Base-by-base conservation (phyloP, 352 stramenopile genomes). In the Pythium coloratum region DNA sequence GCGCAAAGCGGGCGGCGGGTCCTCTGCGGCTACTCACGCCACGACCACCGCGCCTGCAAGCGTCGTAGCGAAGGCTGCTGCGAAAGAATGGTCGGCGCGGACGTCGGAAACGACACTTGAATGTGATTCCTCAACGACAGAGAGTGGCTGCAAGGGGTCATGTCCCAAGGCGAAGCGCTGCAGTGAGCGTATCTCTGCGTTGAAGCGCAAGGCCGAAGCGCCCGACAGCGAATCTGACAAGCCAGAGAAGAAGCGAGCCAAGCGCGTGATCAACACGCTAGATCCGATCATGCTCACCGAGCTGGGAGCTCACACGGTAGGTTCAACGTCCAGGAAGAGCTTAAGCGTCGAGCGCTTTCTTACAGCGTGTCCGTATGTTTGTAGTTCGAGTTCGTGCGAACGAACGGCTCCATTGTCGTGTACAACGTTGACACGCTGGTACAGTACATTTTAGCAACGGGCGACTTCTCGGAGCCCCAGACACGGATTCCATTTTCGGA, bases 251-350 rank as follows among this genome's bases (percentile, higher is more conserved):
- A 91, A 90, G 72, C 88, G 81, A 63, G 53, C 66, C 56, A 92
- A 93, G 70, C 59, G 70, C 38, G 66, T 79, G 53, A 83, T 88
- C 36, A 96, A 95, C 68, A 86, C 84, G 26, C 72, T 91, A 2
- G 90, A 97, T 67, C 90, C 90, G 36, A 97, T 97, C 62, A 95
- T 96, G 88, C 72, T 96, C 55, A 82, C 80, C 16, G 80, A 85
- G 54, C 66, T 97, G 32, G 85, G 82, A 6, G 76, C 76, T 26
- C 74, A 96, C 61, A 95, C 85, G 79, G 86, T 94, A 62, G 38
- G 75, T 54, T 26, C 20, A 30, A 53, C 18, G 3, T 53, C 3
- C 16, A 4, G 6, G 16, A 50, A 9, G 20, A 26, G 24, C 14
- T 24, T 50, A 74, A 32, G 59, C 59, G 76, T 72, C 66, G 53